Evolutionary conservation across 2,329 filamentous ascomycete species (phyloP).

Genomic region (Clarireedia paspali): DNA sequence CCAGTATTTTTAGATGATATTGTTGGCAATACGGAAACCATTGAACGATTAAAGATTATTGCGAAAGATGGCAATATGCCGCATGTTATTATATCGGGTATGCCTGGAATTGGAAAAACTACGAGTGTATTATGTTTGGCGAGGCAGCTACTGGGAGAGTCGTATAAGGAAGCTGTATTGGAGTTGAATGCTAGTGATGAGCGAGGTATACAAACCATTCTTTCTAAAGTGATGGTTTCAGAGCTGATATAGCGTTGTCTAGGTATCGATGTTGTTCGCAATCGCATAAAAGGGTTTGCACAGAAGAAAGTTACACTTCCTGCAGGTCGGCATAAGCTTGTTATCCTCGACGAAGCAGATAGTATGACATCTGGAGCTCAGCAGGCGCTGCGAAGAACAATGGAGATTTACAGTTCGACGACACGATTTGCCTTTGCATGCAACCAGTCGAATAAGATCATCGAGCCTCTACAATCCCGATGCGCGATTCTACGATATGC

Average conservation of each 20-base stretch:
- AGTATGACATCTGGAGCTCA: slow-evolving; percentile 97
- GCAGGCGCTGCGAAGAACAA: slow-evolving; percentile 87
- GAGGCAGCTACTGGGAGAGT: slow-evolving; percentile 79
- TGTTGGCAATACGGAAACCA: slow-evolving; percentile 95
- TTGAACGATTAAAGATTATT: slow-evolving; percentile 96
- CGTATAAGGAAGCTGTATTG: slow-evolving; percentile 95
- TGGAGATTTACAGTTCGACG: slow-evolving; percentile 98
- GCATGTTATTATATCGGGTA: slow-evolving; percentile 98
- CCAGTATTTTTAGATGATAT: slow-evolving; percentile 93
- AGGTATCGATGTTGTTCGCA: slow-evolving; percentile 95
- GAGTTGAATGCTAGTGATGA: slow-evolving; percentile 97
- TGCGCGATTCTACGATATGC: slow-evolving; percentile 95
- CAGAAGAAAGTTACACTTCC: slow-evolving; percentile 98
- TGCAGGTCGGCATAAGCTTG: slow-evolving; percentile 83
- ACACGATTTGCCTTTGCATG: slow-evolving; percentile 97
- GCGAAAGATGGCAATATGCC: slow-evolving; percentile 99
- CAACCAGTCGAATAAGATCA: slow-evolving; percentile 99
- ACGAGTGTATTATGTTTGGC: slow-evolving; percentile 92
- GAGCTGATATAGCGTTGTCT: background rate
- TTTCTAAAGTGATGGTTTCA: too few species aligned
- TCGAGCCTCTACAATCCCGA: slow-evolving; percentile 94
- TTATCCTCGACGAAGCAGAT: slow-evolving; percentile 97
- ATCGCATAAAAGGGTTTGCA: slow-evolving; percentile 95
- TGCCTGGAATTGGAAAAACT: slow-evolving; percentile 98
- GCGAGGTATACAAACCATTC: slow-evolving; percentile 47